phyloP scores from a whole-genome alignment of 1,284 basidiomycete genomes.

The Rhodotorula sp. region DNA sequence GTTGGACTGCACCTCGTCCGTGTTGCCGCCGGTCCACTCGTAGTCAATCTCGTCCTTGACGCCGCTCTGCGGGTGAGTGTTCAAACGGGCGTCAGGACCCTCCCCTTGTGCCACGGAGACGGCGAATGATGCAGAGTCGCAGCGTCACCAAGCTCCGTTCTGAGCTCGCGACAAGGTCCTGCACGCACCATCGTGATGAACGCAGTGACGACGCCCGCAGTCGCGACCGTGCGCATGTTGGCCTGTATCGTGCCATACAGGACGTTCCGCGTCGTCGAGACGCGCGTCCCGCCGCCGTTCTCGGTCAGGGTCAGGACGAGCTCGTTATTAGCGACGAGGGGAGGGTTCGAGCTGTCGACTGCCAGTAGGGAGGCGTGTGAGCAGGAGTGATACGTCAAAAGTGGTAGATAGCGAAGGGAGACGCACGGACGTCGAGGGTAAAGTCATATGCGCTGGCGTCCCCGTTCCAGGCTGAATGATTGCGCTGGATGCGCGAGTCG shows the following conservation, averaged over 20 bases:
- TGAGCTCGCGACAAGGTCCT: too few relatives aligned
- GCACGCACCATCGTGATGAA: constrained; percentile 36
- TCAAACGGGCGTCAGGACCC: too few relatives aligned
- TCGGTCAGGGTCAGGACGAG: constrained; percentile 36
- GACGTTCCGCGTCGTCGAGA: constrained; percentile 32
- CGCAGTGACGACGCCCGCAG: constrained; percentile 34
- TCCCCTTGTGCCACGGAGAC: too few relatives aligned
- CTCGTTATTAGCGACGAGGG: constrained; percentile 29
- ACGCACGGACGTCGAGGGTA: constrained; percentile 31
- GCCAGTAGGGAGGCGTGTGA: not conserved
- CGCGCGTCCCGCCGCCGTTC: constrained; percentile 35
- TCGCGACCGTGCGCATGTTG: constrained; percentile 28
- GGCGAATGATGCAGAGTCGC: too few relatives aligned
- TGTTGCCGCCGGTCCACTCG: constrained; percentile 34
- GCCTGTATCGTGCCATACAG: constrained; percentile 39
- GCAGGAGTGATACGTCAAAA: too few relatives aligned
- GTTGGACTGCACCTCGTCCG: constrained; percentile 26
- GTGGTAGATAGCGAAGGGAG: not conserved
- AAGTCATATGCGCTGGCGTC: constrained; percentile 34
- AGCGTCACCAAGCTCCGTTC: fast-evolving
- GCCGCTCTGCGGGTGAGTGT: not conserved
- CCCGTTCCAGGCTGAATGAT: constrained; percentile 29
- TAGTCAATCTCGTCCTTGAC: constrained; percentile 42
- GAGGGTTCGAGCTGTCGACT: constrained; percentile 27
- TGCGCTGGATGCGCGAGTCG: constrained; percentile 23